Evolutionary conservation across 73 alveolate genomes (phyloP).

Genomic region (Loxodes magnus): DNA sequence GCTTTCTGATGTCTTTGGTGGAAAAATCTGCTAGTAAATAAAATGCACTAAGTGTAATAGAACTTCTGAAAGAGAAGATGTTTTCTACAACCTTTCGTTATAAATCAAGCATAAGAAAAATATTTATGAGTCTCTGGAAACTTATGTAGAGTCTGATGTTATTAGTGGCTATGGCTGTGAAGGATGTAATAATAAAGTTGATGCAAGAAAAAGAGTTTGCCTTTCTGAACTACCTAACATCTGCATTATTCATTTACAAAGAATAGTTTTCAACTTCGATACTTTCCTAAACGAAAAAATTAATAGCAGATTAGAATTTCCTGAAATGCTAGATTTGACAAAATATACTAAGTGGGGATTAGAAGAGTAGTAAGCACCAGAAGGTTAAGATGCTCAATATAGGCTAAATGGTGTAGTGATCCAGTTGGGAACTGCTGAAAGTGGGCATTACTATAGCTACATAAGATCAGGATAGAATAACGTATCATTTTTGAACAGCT

Average conservation of each 20-base stretch:
- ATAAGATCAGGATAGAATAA: constrained; percentile 64
- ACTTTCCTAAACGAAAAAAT: constrained; percentile 24
- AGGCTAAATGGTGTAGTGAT: constrained; percentile 52
- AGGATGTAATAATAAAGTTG: constrained; percentile 29
- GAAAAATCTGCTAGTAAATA: constrained; percentile 43
- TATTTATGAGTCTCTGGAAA: constrained; percentile 29
- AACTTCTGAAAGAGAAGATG: constrained; percentile 22
- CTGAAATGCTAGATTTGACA: constrained; percentile 30
- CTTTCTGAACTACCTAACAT: constrained; percentile 46
- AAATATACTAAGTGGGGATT: constrained; percentile 54
- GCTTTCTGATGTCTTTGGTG: constrained; percentile 60
- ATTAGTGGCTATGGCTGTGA: constrained; percentile 42
- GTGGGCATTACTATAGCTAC: constrained; percentile 57
- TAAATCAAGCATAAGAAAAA: constrained; percentile 29
- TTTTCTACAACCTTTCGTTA: constrained; percentile 33
- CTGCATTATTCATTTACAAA: constrained; percentile 50
- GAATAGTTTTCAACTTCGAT: constrained; percentile 41
- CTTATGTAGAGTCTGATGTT: constrained; percentile 31
- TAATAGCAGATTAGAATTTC: constrained; percentile 32
- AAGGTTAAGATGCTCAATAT: too few species aligned
- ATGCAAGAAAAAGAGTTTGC: constrained; percentile 17
- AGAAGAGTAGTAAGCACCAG: constrained; percentile 31
- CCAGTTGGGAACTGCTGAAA: constrained; percentile 62
- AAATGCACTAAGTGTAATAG: constrained; percentile 42
- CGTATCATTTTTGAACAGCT: too few species aligned